phyloP scores from a whole-genome alignment of 2,329 filamentous ascomycete genomes.

The Penicillium sp. region DNA sequence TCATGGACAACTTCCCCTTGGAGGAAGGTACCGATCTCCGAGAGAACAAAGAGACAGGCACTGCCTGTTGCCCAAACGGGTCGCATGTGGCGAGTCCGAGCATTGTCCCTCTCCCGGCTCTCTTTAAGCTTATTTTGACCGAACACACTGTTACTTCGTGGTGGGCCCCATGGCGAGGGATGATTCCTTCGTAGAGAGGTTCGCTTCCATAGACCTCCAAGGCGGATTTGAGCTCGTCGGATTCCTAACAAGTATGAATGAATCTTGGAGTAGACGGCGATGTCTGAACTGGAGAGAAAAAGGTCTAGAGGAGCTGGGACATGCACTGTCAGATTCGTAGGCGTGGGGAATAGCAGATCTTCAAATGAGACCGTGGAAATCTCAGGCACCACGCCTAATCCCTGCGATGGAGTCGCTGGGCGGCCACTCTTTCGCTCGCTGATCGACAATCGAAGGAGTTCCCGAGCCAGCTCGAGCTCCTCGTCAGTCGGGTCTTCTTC shows the following conservation, averaged over 20 bases:
- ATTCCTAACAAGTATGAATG: slow-evolving; percentile 84
- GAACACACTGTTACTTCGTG: slow-evolving; percentile 56
- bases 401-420: slow-evolving; percentile 23
- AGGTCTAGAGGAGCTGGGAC: slow-evolving; percentile 80
- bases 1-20: slow-evolving; percentile 82
- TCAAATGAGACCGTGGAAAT: slow-evolving; percentile 56
- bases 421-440: slow-evolving; percentile 35
- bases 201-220: slow-evolving; percentile 82
- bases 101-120: slow-evolving; percentile 60
- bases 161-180: slow-evolving; percentile 63
- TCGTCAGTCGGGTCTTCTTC: slow-evolving; percentile 72
- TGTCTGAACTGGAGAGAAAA: slow-evolving; percentile 70
- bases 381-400: slow-evolving; percentile 25
- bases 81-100: slow-evolving; percentile 64
- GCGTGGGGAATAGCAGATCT: slow-evolving; percentile 74
- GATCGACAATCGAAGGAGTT: slow-evolving; percentile 62
- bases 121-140: slow-evolving; percentile 57
- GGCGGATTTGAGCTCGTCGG: slow-evolving; percentile 74
- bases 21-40: slow-evolving; percentile 80
- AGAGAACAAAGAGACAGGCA: slow-evolving; percentile 81
- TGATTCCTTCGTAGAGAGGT: slow-evolving; percentile 71
- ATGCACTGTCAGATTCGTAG: slow-evolving; percentile 64
- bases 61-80: slow-evolving; percentile 86
- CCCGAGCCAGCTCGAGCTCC: slow-evolving; percentile 73
- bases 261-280: slow-evolving; percentile 75